Evolutionary conservation across 2,329 filamentous ascomycete genomes (phyloP).

Genomic region (Aciculosporium take): DNA sequence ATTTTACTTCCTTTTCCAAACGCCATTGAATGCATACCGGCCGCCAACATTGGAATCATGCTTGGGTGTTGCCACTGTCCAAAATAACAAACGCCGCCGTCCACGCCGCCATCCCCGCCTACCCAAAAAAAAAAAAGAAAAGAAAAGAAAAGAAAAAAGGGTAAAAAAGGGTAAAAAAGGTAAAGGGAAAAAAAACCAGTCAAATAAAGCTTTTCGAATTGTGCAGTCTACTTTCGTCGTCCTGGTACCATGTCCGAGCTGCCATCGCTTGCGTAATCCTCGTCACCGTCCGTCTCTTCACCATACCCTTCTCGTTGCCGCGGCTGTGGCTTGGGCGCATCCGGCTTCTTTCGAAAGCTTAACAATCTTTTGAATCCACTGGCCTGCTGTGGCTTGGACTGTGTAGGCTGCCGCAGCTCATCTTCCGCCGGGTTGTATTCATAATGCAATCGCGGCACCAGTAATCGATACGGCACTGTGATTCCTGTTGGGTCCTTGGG

Average conservation of each 20-base stretch:
- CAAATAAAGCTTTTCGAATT: neutral
- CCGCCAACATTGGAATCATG: neutral
- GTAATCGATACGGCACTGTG: conserved; percentile 72
- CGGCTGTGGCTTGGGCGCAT: conserved; percentile 7
- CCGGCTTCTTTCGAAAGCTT: conserved; percentile 27
- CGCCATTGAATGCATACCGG: neutral
- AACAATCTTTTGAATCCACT: conserved; percentile 30
- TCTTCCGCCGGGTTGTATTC: conserved; percentile 32
- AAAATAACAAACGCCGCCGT: too few relatives aligned
- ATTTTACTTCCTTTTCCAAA: neutral
- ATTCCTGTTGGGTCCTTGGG: conserved; percentile 74
- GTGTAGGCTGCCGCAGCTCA: conserved; percentile 10
- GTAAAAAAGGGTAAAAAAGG: too few relatives aligned
- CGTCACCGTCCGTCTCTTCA: conserved; percentile 13
- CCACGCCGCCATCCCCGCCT: neutral
- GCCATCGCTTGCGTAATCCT: conserved; percentile 7
- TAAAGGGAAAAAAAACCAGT: too few relatives aligned
- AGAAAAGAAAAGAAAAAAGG: too few relatives aligned
- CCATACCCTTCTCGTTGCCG: conserved; percentile 11
- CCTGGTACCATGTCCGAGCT: conserved; percentile 5
- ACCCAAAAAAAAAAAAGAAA: neutral
- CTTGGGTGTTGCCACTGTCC: neutral
- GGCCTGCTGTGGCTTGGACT: conserved; percentile 15
- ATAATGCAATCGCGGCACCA: conserved; percentile 66
- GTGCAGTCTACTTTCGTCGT: neutral